Base-by-base conservation (phyloP, 495 filamentous ascomycete genomes). In the Corynascus novoguineensis region DNA sequence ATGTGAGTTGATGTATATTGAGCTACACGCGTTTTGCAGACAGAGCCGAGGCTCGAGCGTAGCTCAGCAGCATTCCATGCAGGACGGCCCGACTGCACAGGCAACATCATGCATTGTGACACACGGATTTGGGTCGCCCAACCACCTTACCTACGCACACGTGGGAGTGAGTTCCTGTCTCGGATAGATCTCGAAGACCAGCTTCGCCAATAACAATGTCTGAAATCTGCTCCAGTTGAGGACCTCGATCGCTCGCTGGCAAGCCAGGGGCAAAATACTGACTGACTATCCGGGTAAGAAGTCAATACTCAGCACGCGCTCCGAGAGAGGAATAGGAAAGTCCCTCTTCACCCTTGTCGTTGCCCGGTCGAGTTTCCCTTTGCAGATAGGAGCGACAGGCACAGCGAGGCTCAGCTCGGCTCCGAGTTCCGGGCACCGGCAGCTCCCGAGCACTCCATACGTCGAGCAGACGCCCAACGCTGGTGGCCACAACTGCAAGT, bases 211-310 rank as follows among this genome's bases (percentile, higher is more conserved):
- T 40, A 15, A 5, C 6, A 21, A 40, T 40, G 32, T 51, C 49
- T 40, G 34, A 51, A 34, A 51, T 51, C 22, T 35, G 32, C 22
- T 19, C 17, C 10, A 7, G 3, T 5, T 17, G n/a, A 24, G 12
- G 22, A 41, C 32, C 25, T 42, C 37, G 27, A 53, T 11, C 17
- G 11, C 10, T 38, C 34, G 34, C 14, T 14, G 12, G 8, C 49
- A 28, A 17, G 22, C 32, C 32, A 27, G 22, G 32, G 22, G 34
- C 34, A 65, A 67, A 63, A 63, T 60, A 63, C 65, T 63, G 65
- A 67, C 52, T 67, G 45, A 5, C 12, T 3, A 51, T 38, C 22
- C 29, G 22, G 32, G 48, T 25, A 5, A 51, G 12, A 32, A 15
- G 15, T 28, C 2, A 7, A 8, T 11, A n/a, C 27, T n/a, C n/a